Evolutionary conservation across 2,329 filamentous ascomycete genomes (phyloP).

Genomic region (Colletotrichum sp.): DNA sequence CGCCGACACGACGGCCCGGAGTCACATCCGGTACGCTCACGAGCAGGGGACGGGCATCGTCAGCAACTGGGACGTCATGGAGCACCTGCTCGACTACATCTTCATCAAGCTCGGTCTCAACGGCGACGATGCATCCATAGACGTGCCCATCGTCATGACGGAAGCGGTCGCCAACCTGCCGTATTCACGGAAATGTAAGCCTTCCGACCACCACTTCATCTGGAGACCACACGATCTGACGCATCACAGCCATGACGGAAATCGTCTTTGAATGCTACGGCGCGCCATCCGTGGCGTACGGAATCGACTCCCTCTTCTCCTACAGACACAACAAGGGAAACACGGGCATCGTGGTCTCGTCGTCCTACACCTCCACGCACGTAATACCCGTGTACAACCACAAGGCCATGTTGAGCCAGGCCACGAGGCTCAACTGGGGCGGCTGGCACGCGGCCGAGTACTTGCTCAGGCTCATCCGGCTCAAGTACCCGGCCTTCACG

Average conservation of each 20-base stretch:
- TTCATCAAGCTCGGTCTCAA: slow-evolving; percentile 94
- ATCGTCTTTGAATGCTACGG: slow-evolving; percentile 96
- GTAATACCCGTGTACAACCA: slow-evolving; percentile 90
- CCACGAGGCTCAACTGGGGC: slow-evolving; percentile 93
- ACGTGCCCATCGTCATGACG: slow-evolving; percentile 91
- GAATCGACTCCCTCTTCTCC: slow-evolving; percentile 95
- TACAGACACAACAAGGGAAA: slow-evolving; percentile 90
- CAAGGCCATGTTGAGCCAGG: slow-evolving; percentile 83
- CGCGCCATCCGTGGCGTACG: slow-evolving; percentile 88
- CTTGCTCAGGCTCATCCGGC: slow-evolving; percentile 81
- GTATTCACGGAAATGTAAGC: slow-evolving; percentile 83
- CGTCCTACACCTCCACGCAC: slow-evolving; percentile 92
- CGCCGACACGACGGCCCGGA: slow-evolving; percentile 88
- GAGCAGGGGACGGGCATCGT: slow-evolving; percentile 90
- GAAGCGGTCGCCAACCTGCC: slow-evolving; percentile 90
- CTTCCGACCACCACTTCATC: neutral
- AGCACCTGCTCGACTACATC: slow-evolving; percentile 90
- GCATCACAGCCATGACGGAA: slow-evolving; percentile 83
- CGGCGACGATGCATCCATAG: slow-evolving; percentile 72
- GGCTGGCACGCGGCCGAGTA: slow-evolving; percentile 91
- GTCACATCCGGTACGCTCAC: slow-evolving; percentile 89
- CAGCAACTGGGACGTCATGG: slow-evolving; percentile 98
- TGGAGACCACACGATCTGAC: slow-evolving; percentile 27
- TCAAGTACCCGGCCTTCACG: slow-evolving; percentile 92
- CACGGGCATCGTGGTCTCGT: slow-evolving; percentile 88